A percentile compares a stretch with the other conserved stretches of the same genome.
phyloP scores from a whole-genome alignment of 768 basidiomycete genomes.

The Xanthoconium purpureum region DNA sequence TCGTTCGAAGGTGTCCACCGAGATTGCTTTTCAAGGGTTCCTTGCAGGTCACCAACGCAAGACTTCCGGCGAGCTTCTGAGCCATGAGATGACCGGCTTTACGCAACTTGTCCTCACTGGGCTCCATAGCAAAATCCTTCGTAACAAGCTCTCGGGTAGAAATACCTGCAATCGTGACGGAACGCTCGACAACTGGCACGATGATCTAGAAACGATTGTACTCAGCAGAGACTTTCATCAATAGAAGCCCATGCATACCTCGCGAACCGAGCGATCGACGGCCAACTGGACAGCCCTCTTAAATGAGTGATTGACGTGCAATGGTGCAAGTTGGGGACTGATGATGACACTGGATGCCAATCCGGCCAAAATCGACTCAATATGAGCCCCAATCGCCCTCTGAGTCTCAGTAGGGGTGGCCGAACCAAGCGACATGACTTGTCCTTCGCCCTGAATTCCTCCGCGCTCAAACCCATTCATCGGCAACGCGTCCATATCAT shows the following conservation, averaged over 20 bases:
- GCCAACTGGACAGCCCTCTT: conserved; percentile 89
- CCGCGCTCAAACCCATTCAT: conserved; percentile 67
- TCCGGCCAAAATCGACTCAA: conserved; percentile 73
- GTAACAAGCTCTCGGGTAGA: conserved; percentile 92
- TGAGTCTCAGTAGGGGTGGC: conserved; percentile 61
- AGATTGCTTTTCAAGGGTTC: conserved; percentile 94
- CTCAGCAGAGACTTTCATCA: not conserved
- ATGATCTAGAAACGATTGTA: conserved; percentile 61
- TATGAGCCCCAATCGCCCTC: conserved; percentile 69
- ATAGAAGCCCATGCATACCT: conserved; percentile 47
- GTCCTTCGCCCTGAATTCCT: conserved; percentile 49
- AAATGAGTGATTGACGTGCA: conserved; percentile 77
- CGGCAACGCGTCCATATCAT: conserved; percentile 75
- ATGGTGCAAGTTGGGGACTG: conserved; percentile 69
- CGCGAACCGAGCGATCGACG: conserved; percentile 91
- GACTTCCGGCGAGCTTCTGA: conserved; percentile 91
- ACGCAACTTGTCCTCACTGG: conserved; percentile 85
- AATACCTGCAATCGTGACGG: conserved; percentile 97
- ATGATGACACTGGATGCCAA: conserved; percentile 75
- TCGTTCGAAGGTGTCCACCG: conserved; percentile 80
- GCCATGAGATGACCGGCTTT: conserved; percentile 95
- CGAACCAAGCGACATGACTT: conserved; percentile 60
- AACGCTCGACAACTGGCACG: conserved; percentile 94
- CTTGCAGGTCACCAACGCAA: conserved; percentile 97
- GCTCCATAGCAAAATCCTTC: conserved; percentile 94